Conservation (phyloP, 495 filamentous ascomycete genomes). For the Geopyxis carbonaria region DNA sequence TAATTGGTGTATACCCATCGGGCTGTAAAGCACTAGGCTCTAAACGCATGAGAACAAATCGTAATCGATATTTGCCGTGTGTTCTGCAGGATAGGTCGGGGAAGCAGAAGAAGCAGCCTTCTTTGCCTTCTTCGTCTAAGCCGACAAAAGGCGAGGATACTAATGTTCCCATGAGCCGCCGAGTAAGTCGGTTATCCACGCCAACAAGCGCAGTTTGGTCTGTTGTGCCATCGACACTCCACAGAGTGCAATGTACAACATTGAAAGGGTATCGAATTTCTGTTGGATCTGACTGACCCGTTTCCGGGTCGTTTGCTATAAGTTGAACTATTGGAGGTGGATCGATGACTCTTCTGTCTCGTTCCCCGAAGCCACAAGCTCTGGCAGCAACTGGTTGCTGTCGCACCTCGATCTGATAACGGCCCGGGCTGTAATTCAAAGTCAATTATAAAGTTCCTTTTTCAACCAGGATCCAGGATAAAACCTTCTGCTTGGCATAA, state of each 20-base stretch:
- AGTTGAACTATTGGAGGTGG: slow-evolving; percentile 90
- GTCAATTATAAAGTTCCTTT: neutral
- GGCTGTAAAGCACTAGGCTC: slow-evolving; percentile 32
- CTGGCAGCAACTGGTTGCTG: slow-evolving; percentile 83
- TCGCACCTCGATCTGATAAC: slow-evolving; percentile 52
- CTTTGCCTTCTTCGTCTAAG: slow-evolving; percentile 43
- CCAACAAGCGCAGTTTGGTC: slow-evolving; percentile 37
- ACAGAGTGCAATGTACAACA: slow-evolving; percentile 69
- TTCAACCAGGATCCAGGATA: slow-evolving; percentile 3
- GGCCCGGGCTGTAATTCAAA: slow-evolving; percentile 22
- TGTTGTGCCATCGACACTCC: slow-evolving; percentile 40
- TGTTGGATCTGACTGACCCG: slow-evolving; percentile 36
- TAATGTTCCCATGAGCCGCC: slow-evolving; percentile 62
- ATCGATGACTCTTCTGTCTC: slow-evolving; percentile 85
- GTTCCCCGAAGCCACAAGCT: slow-evolving; percentile 84
- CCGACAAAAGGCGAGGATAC: slow-evolving; percentile 60
- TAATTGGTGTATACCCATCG: slow-evolving; percentile 24
- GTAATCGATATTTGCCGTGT: slow-evolving; percentile 62
- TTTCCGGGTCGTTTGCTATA: slow-evolving; percentile 51
- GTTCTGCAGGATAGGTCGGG: slow-evolving; percentile 84
- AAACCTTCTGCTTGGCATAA: slow-evolving; percentile 17
- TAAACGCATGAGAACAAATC: slow-evolving; percentile 74
- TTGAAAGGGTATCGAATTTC: slow-evolving; percentile 58
- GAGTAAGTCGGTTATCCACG: slow-evolving; percentile 40
- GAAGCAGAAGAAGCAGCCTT: slow-evolving; percentile 86